phyloP scores from a whole-genome alignment of 1,284 basidiomycete genomes.

The Moesziomyces parantarcticus region DNA sequence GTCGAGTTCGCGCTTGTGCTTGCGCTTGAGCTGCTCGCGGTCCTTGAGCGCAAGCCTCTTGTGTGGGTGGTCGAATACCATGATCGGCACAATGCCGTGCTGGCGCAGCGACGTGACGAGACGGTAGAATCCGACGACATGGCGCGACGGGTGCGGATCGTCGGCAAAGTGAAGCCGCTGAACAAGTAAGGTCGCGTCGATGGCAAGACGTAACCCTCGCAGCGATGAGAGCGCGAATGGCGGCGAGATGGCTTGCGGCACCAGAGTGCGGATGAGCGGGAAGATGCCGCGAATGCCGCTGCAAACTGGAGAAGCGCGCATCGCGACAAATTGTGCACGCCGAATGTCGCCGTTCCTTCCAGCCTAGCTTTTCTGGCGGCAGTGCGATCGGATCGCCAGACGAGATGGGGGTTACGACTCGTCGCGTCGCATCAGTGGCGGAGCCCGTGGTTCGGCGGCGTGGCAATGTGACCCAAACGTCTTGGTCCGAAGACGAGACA shows the following conservation, averaged over 20 bases:
- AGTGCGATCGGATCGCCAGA: no score
- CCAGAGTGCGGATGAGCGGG: slow-evolving; percentile 35
- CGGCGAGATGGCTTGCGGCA: slow-evolving; percentile 33
- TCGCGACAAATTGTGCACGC: neutral
- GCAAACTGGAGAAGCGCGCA: slow-evolving; percentile 20
- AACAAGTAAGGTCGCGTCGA: slow-evolving; percentile 56
- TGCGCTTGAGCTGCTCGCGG: slow-evolving; percentile 51
- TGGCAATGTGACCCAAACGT: no score
- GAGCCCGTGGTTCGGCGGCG: no score
- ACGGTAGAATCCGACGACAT: slow-evolving; percentile 57
- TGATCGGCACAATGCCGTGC: slow-evolving; percentile 46
- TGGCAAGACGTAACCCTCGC: slow-evolving; percentile 43
- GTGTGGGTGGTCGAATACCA: slow-evolving; percentile 61
- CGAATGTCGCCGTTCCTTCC: neutral
- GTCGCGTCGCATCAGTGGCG: no score
- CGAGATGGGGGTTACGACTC: no score
- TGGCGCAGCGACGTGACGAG: slow-evolving; percentile 50
- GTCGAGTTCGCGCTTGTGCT: slow-evolving; percentile 45
- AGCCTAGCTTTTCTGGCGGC: no score
- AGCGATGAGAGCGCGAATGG: slow-evolving; percentile 35
- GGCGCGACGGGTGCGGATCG: slow-evolving; percentile 49
- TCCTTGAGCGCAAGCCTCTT: slow-evolving; percentile 50
- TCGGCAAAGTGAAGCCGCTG: slow-evolving; percentile 54
- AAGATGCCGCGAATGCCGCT: slow-evolving; percentile 55
- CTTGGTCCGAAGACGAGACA: no score